A percentile compares a stretch with the other conserved stretches of the same genome.
Evolutionary conservation across 345 rosid genomes (phyloP).

Genomic region (Arabidopsis thaliana): TAIR10.1 NC_003071.7:10370001-10370500

Average conservation of each 20-base stretch:
- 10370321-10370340: conserved; percentile 65
- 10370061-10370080: neutral
- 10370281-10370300: conserved; percentile 62
- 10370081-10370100: conserved; percentile 27
- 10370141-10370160: conserved; percentile 21
- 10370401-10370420: conserved; percentile 71
- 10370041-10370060: conserved; percentile 4
- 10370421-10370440: conserved; percentile 89
- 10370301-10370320: conserved; percentile 78
- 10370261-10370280: conserved; percentile 65
- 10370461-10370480: conserved; percentile 93
- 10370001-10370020: conserved; percentile 44
- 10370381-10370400: conserved; percentile 85
- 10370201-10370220: conserved; percentile 66
- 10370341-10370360: conserved; percentile 68
- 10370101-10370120: conserved; percentile 52
- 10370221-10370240: conserved; percentile 85
- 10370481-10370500: conserved; percentile 96
- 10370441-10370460: conserved; percentile 89
- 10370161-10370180: conserved; percentile 52
- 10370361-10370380: conserved; percentile 83
- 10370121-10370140: conserved; percentile 41
- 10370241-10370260: conserved; percentile 80
- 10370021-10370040: neutral
- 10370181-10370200: conserved; percentile 72